Conservation (phyloP, 768 basidiomycete species). For the Cantharellus cinnabarinus region DNA sequence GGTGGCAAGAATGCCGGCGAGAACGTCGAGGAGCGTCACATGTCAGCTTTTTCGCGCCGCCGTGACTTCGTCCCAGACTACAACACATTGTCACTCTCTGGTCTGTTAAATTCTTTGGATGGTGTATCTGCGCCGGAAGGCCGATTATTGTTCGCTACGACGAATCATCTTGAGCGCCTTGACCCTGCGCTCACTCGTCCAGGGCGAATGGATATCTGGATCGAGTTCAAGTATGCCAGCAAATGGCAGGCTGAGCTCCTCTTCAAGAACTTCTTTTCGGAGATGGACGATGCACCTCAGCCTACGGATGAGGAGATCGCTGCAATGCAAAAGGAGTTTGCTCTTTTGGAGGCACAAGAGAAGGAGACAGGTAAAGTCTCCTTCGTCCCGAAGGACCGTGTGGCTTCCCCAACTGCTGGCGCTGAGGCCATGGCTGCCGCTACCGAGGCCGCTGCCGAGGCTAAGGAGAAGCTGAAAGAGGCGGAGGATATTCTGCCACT, state of each 20-base stretch:
- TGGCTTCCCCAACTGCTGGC: conserved; percentile 2
- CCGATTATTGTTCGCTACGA: conserved; percentile 72
- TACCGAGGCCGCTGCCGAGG: conserved; percentile 10
- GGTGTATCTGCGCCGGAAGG: conserved; percentile 78
- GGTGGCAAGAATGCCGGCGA: neutral
- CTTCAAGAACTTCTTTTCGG: conserved; percentile 80
- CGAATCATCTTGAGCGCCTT: conserved; percentile 77
- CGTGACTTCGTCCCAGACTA: neutral
- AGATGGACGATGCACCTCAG: neutral
- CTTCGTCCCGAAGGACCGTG: neutral
- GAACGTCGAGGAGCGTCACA: neutral
- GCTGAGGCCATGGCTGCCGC: conserved; percentile 7
- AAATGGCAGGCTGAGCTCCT: conserved; percentile 71
- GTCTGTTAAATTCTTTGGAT: conserved; percentile 66
- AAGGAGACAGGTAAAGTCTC: conserved; percentile 14
- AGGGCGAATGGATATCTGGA: conserved; percentile 73
- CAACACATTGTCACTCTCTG: conserved; percentile 39
- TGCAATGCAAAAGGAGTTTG: conserved; percentile 16
- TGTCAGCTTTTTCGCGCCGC: neutral
- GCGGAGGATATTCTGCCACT: conserved; percentile 24
- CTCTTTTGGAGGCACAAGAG: neutral
- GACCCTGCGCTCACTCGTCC: conserved; percentile 85
- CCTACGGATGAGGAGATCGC: conserved; percentile 24
- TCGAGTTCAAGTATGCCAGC: conserved; percentile 66
- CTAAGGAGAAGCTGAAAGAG: conserved; percentile 13